Evolutionary conservation across 2,329 filamentous ascomycete genomes (phyloP).

Genomic region (Cladophialophora chaetospira): DNA sequence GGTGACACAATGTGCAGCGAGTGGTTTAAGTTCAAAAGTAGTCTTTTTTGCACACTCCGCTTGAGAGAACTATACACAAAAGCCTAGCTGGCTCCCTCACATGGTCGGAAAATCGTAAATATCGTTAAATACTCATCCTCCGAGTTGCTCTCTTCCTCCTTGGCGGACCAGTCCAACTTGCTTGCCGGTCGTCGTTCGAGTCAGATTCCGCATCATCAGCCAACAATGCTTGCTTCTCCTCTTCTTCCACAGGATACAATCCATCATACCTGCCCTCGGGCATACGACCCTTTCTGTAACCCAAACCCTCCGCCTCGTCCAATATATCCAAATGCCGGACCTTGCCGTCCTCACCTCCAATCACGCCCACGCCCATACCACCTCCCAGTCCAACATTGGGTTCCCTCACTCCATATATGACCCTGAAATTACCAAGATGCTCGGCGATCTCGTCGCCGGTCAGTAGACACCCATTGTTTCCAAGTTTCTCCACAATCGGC

Average conservation of each 20-base stretch:
- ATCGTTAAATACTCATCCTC: slow-evolving; percentile 18
- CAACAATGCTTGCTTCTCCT: slow-evolving; percentile 5
- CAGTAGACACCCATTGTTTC: slow-evolving; percentile 25
- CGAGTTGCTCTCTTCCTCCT: neutral
- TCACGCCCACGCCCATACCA: neutral
- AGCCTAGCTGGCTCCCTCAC: neutral
- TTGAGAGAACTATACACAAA: too few relatives aligned
- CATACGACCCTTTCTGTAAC: slow-evolving; percentile 13
- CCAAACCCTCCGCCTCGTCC: slow-evolving; percentile 20
- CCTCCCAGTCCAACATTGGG: neutral
- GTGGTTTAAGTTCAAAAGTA: too few relatives aligned
- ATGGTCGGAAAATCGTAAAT: too few relatives aligned
- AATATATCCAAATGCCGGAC: slow-evolving; percentile 17
- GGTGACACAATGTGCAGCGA: too few relatives aligned
- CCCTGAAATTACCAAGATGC: slow-evolving; percentile 21
- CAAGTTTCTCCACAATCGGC: slow-evolving; percentile 26
- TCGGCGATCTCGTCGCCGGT: slow-evolving; percentile 31
- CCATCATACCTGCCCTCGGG: slow-evolving; percentile 23
- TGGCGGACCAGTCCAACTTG: neutral
- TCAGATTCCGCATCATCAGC: neutral
- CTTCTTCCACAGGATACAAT: neutral
- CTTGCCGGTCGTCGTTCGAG: neutral
- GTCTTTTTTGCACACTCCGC: too few relatives aligned
- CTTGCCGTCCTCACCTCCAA: neutral
- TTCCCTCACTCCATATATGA: slow-evolving; percentile 33